These are phyloP conservation scores for Abrus precatorius DNA, from an alignment of 306 rosid genomes.

Conservation along the genomic window DNA sequence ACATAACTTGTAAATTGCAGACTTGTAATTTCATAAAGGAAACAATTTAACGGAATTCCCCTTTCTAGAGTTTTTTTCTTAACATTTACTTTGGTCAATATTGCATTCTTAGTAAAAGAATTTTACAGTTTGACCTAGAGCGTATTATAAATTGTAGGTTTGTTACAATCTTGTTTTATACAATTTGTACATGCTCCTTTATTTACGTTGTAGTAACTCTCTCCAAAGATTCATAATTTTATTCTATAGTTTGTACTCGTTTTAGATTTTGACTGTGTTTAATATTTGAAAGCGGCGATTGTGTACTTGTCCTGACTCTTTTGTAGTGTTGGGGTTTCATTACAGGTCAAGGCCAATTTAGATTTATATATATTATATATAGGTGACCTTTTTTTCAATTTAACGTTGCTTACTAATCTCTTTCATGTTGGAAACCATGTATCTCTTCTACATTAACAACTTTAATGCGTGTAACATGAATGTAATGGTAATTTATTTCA, in stretches of 20 bases:
- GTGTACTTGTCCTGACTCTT: not conserved
- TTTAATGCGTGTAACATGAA: too few species aligned
- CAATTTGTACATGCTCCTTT: not conserved
- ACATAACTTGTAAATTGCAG: conserved; percentile 77
- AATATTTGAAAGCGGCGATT: not conserved
- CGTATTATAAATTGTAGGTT: conserved; percentile 26
- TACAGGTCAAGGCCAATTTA: not conserved
- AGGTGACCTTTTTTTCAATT: too few species aligned
- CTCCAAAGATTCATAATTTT: not conserved
- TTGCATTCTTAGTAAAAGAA: conserved; percentile 38
- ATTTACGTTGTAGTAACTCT: not conserved
- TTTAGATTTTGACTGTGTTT: not conserved
- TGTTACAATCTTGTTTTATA: conserved; percentile 6
- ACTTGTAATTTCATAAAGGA: conserved; percentile 59
- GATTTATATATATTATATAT: too few species aligned
- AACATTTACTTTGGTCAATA: conserved; percentile 26
- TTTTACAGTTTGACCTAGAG: conserved; percentile 35
- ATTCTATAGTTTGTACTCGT: not conserved
- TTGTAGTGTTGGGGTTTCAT: not conserved
- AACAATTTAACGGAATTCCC: conserved; percentile 39
- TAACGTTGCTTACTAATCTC: too few species aligned
- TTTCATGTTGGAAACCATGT: too few species aligned
- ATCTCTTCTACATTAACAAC: too few species aligned
- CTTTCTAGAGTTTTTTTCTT: conserved; percentile 1
- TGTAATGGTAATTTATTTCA: too few species aligned